Conservation (phyloP, 108 stramenopile genomes). For the Ochromonas danica region DNA sequence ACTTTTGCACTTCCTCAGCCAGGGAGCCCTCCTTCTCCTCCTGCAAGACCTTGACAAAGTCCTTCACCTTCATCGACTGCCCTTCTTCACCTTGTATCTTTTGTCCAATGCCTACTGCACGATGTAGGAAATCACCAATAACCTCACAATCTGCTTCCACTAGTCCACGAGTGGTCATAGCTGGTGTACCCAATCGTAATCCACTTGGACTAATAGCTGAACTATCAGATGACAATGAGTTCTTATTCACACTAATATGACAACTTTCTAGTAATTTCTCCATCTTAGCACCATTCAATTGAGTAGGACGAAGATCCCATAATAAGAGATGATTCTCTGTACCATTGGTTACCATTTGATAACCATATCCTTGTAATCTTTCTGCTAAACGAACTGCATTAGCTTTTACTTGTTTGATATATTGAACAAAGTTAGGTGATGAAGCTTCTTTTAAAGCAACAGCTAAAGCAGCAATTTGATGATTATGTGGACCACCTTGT, state of each 20-base stretch:
- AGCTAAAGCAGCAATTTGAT: slow-evolving; percentile 57
- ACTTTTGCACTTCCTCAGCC: neutral
- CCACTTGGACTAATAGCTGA: slow-evolving; percentile 45
- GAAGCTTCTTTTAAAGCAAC: slow-evolving; percentile 55
- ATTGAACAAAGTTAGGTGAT: slow-evolving; percentile 34
- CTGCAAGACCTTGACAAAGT: no score
- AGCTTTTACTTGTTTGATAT: slow-evolving; percentile 39
- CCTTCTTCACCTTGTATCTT: slow-evolving; percentile 79
- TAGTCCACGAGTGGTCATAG: slow-evolving; percentile 55
- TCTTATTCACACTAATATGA: slow-evolving; percentile 58
- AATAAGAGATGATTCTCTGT: slow-evolving; percentile 52
- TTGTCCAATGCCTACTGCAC: slow-evolving; percentile 73
- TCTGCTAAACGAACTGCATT: slow-evolving; percentile 51
- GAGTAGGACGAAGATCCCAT: slow-evolving; percentile 43
- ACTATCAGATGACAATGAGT: slow-evolving; percentile 52
- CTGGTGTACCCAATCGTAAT: slow-evolving; percentile 50
- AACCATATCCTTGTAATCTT: slow-evolving; percentile 33
- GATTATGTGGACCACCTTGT: slow-evolving; percentile 64
- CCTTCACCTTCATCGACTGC: slow-evolving; percentile 84
- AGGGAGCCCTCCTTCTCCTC: no score
- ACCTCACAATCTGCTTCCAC: slow-evolving; percentile 71
- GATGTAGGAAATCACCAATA: slow-evolving; percentile 87
- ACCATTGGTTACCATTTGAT: slow-evolving; percentile 45
- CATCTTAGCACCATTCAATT: slow-evolving; percentile 46
- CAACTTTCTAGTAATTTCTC: slow-evolving; percentile 44